Base-by-base conservation (phyloP, 1,284 basidiomycete genomes). In the Fomitopsis pinicola region DNA sequence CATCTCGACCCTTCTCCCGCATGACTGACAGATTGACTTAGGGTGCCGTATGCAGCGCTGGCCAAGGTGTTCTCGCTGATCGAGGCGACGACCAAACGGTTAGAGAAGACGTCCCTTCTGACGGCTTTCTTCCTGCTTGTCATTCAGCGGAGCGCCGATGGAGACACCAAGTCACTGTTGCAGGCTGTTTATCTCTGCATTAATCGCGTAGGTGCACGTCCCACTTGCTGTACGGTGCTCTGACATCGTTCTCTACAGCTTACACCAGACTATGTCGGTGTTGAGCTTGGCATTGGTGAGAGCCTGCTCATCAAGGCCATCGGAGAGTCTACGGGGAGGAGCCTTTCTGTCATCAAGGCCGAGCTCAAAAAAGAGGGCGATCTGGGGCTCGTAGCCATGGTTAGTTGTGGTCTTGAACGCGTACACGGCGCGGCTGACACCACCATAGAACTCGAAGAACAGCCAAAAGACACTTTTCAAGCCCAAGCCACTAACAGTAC, bases 271-370 rank as follows among this genome's bases (percentile, higher is more conserved):
- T 99, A 99, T 75, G 82, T 95, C 66, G 97, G 97, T 3, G 82
- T 98, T 52, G 97, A 99, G 73, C 84, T 99, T 0, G 97, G 97
- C 36, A 97, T 99, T 62, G 97, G 97, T 35, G 97, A 99, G 75
- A 93, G 91, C 64, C 77, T 99, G 22, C 82, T 99, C 38, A 86
- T 98, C 73, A 99, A 98, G 72, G 95, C 97, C 15, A 98, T 99
- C 61, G 91, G 88, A 22, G 93, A 98, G 74, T 95, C 94, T 6
- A 98, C 95, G 0, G 97, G 97, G 10, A 84, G 97, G 60, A 94
- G 89, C 67, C 75, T 88, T 22, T 81, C 85, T 2, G 82, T 89
- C 52, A 88, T 99, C 69, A 99, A 98, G 72, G 85, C 91, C 19
- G 97, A 99, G 66, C 81, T 98, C 63, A 94, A 95, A 80, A 91